Evolutionary conservation across 202 grass and related monocot genomes (phyloP).

Genomic region (Panicum hallii): DNA sequence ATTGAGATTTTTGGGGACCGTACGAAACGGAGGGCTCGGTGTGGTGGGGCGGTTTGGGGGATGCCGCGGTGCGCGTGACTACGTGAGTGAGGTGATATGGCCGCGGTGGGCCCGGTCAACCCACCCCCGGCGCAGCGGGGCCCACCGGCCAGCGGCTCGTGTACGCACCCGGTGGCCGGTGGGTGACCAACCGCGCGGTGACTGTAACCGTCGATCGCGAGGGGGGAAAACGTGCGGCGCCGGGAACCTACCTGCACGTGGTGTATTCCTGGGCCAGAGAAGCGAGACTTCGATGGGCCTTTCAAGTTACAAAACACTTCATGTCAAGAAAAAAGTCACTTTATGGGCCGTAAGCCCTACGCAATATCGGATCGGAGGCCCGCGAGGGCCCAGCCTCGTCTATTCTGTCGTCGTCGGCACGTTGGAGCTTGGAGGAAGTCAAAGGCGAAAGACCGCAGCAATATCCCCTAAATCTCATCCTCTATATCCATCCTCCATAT

Average conservation of each 20-base stretch:
- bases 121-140: background rate
- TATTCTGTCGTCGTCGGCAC: background rate
- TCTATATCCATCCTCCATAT: too few species aligned
- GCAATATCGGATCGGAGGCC: background rate
- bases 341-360: background rate
- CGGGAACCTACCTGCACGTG: slow-evolving; percentile 8
- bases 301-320: too few species aligned
- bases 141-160: background rate
- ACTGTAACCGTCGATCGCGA: background rate
- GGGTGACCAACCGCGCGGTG: slow-evolving; percentile 31
- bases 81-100: background rate
- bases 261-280: background rate
- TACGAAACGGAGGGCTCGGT: slow-evolving; percentile 50
- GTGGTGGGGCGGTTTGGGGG: background rate
- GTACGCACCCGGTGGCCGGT: background rate
- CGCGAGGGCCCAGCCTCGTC: background rate
- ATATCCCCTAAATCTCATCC: too few species aligned
- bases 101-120: slow-evolving; percentile 8
- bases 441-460: background rate
- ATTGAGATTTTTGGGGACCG: slow-evolving; percentile 52
- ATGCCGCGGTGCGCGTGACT: slow-evolving; percentile 23
- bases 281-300: background rate
- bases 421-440: background rate
- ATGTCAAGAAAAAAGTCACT: too few species aligned
- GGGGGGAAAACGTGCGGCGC: background rate